Evolutionary conservation across 202 grass and related monocot genomes (phyloP), one percentile per base, ranked within the genome.

Genomic region (Zizania palustris): DNA sequence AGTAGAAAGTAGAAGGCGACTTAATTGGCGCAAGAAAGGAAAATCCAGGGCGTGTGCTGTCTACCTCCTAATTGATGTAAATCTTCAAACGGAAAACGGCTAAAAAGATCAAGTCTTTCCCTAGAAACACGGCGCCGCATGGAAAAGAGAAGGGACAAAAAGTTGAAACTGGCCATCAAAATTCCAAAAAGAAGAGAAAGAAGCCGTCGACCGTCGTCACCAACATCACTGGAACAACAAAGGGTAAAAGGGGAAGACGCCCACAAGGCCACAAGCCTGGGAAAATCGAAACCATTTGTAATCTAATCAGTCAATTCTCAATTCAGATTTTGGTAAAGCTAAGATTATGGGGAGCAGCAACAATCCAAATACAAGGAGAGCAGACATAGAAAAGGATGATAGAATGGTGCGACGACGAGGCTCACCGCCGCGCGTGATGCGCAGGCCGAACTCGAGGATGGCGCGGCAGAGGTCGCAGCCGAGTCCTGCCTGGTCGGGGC

Each of bases 381-480:
- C 28, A 28, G 28, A 28, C 28, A 28, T 0, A 28, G 28, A 28
- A 28, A 28, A 28, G 28, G 0, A 2, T 28, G 28, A 2, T 28
- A 28, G 28, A 28, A 28, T 28, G 28, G 28, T 28, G 36, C 22
- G 10, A 50, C 15, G 51, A 7, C 0, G 40, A 9, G 5, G 11
- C 85, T 59, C 60, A 96, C 96, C 96, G 83, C 80, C 92, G 42
- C 96, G 83, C 7, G 89, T 92, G 84, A 96, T 91, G 89, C 90
- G 87, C 53, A 99, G 96, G 46, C 92, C 89, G 79, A 96, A 99
- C 69, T 96, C 92, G 69, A 99, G 96, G 80, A 99, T 99, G 58
- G 80, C 84, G 48, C 76, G 89, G 80, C 96, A 99, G 75, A 99
- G 74, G 71, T 99, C 96, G 87, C 92, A 99, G 5, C 89, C 92